Evolutionary conservation across 495 filamentous ascomycete genomes (phyloP), one percentile per base, ranked within the genome.

Genomic region (Patellaria atrata): DNA sequence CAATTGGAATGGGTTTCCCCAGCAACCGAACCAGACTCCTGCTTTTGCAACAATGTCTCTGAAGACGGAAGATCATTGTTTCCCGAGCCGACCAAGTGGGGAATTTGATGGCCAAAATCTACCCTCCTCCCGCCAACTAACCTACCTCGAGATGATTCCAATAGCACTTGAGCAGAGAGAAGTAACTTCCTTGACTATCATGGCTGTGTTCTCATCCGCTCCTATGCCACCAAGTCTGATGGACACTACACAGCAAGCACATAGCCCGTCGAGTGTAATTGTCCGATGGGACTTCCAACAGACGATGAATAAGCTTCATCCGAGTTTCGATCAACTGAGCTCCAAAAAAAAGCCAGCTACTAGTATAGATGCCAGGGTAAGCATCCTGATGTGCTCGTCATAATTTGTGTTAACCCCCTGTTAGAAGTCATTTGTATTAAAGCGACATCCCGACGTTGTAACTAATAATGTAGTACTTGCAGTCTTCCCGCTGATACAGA

Each of bases 211-310:
- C 38, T 79, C 80, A 13, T 68, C 74, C 56, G 32, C 72, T 53
- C 60, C 68, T n/a, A n/a, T n/a, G n/a, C n/a, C n/a, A n/a, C n/a
- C 30, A 38, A 45, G 17, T 13, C 32, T 15, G 11, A 25, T 45
- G 41, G 62, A 57, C 59, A 63, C 52, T 18, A 44, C 29, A 27
- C 58, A 71, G 17, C 70, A 69, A 22, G 64, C 69, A 20, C 69
- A 73, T 43, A 72, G 72, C 12, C 57, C 66, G 3, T 64, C 71
- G 39, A 84, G 72, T 43, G 65, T 82, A 19, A 69, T 91, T 35
- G 73, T 77, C 20, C 68, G 77, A 36, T 92, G 82, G 83, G 75
- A 85, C 41, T 51, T 89, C 11, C 37, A 48, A n/a, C 58, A 75
- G 6, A 59, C 53, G 23, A 63, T 71, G 21, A 63, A 69, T 16